Conservation (phyloP, 2,329 filamentous ascomycete genomes). For the Xylaria hypoxylon region DNA sequence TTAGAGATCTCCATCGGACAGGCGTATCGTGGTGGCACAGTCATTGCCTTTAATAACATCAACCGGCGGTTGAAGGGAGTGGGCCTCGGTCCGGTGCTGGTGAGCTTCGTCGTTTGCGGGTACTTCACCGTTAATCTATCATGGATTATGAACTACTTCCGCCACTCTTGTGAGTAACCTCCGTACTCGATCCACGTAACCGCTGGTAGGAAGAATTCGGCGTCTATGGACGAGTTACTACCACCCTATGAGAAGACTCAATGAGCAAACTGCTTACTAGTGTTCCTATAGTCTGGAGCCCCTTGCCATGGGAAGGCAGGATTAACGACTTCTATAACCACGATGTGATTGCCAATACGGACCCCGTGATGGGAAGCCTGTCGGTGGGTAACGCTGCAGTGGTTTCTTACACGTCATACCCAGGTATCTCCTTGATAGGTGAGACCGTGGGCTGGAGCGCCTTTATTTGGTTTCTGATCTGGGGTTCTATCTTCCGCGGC, state of each 20-base stretch:
- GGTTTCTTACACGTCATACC: constrained; percentile 59
- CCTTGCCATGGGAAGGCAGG: constrained; percentile 64
- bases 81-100: constrained; percentile 61
- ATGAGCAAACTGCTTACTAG: neutral
- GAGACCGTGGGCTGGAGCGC: constrained; percentile 69
- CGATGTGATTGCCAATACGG: constrained; percentile 39
- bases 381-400: constrained; percentile 42
- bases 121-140: constrained; percentile 23
- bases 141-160: constrained; percentile 30
- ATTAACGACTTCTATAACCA: constrained; percentile 65
- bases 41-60: constrained; percentile 66
- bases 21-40: constrained; percentile 66
- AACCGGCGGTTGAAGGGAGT: constrained; percentile 65
- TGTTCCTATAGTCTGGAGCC: constrained; percentile 40
- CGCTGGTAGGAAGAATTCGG: neutral
- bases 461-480: constrained; percentile 70
- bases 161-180: constrained; percentile 24
- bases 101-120: constrained; percentile 24
- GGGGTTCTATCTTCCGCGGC: constrained; percentile 69
- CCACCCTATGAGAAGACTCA: neutral
- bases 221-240: neutral
- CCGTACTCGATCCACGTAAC: neutral
- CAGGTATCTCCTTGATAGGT: constrained; percentile 59
- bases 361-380: constrained; percentile 20
- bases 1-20: constrained; percentile 77